Evolutionary conservation across 2,329 filamentous ascomycete species (phyloP), one percentile per base, ranked within the genome.

Genomic region (Colletotrichum sp.): DNA sequence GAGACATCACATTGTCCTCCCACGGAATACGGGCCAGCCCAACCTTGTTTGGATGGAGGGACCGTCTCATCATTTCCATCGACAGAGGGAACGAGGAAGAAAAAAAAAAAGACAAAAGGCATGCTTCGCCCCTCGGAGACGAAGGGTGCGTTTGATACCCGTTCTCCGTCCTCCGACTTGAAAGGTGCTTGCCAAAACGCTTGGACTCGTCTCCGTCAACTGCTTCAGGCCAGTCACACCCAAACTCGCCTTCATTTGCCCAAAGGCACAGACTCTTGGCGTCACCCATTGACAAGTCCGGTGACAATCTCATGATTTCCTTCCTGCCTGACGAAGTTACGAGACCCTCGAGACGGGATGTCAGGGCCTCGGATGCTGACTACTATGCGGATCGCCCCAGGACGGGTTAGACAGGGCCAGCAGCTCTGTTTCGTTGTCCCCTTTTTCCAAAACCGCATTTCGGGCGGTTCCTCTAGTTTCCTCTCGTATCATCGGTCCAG

Each of bases 331-430:
- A 31, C 29, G 29, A 31, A 31, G 29, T 31, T 62, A 59, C 54
- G 24, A 73, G 59, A 70, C 67, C 58, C 61, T 54, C 55, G 55
- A 70, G 71, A 70, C 67, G 71, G 71, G 67, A 73, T 70, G 67
- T 73, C 70, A 70, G 67, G 70, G 70, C 33, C 70, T 73, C 70
- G 61, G 67, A 73, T 62, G 70, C 67, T 62, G 54, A 21, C 51
- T 58, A 43, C 33, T 29, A 70, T 70, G 67, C 71, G 38, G 38
- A 55, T 61, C 34, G 47, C 70, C 12, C 47, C 47, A 58, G 27
- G 33, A 38, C 57, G 36, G 64, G n/a, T 34, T 43, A 47, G 66
- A 34, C 64, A 47, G 31, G 43, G 15, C 54, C 33, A 21, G 12
- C 24, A 66, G 13, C 24, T 31, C 36, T 55, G 43, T 63, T 63